These are phyloP conservation scores for Cercospora sojina DNA, from an alignment of 2,329 filamentous ascomycete genomes.

Conservation along the genomic window DNA sequence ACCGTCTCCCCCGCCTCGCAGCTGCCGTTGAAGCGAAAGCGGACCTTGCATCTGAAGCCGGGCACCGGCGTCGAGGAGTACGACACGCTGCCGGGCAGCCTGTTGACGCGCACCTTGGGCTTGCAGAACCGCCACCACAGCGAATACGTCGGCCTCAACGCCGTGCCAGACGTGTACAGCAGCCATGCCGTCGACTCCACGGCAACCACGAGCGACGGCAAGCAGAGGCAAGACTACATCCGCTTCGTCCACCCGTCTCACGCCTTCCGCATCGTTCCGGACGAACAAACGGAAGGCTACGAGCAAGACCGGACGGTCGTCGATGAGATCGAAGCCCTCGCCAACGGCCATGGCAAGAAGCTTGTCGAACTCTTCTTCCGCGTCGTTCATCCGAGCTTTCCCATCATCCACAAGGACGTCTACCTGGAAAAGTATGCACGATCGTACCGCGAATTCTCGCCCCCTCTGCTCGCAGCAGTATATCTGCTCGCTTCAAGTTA, in stretches of 20 bases:
- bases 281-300: slow-evolving; percentile 27
- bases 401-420: slow-evolving; percentile 60
- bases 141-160: slow-evolving; percentile 33
- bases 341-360: slow-evolving; percentile 67
- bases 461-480: slow-evolving; percentile 59
- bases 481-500: slow-evolving; percentile 64
- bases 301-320: slow-evolving; percentile 48
- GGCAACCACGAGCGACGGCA: not conserved
- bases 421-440: slow-evolving; percentile 62
- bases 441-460: slow-evolving; percentile 59
- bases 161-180: slow-evolving; percentile 24
- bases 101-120: slow-evolving; percentile 63
- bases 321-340: slow-evolving; percentile 68
- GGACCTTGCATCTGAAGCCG: slow-evolving; percentile 20
- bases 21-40: slow-evolving; percentile 17
- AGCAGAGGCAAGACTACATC: slow-evolving; percentile 39
- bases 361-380: slow-evolving; percentile 74
- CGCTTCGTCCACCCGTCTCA: slow-evolving; percentile 72
- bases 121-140: slow-evolving; percentile 35
- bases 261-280: slow-evolving; percentile 72
- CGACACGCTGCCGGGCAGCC: slow-evolving; percentile 66
- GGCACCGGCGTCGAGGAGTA: slow-evolving; percentile 61
- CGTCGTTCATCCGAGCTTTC: slow-evolving; percentile 59
- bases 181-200: slow-evolving; percentile 8
- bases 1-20: not conserved